Evolutionary conservation across 345 rosid genomes (phyloP).

Genomic region (Eucalyptus microcorys): DNA sequence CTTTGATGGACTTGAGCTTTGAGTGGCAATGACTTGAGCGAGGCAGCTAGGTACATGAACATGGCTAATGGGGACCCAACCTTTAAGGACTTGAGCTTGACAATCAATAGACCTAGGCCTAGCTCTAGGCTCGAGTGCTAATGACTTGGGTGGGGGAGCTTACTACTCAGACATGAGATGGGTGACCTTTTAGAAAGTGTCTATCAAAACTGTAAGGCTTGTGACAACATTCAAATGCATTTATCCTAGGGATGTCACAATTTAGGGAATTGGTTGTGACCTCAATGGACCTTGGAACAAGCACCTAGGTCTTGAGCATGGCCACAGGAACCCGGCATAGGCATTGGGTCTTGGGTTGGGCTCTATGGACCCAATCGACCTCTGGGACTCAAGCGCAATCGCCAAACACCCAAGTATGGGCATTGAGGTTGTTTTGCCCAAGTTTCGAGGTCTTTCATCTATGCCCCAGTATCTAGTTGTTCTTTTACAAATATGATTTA

Average conservation of each 20-base stretch:
- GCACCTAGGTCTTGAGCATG: not conserved
- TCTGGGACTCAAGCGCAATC: fast-evolving
- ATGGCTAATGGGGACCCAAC: not conserved
- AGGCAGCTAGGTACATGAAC: fast-evolving
- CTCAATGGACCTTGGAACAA: fast-evolving
- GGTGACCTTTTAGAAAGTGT: too few species aligned
- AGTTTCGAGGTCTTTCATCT: not conserved
- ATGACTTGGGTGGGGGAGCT: not conserved
- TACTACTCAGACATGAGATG: fast-evolving
- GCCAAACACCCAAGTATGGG: not conserved
- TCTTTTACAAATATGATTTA: not conserved
- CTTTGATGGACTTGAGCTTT: fast-evolving
- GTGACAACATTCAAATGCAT: too few species aligned
- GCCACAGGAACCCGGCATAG: fast-evolving
- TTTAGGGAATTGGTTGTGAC: fast-evolving
- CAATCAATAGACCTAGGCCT: not conserved
- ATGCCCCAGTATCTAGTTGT: fast-evolving
- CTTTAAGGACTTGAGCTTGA: fast-evolving
- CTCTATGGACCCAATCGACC: fast-evolving
- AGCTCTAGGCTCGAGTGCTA: fast-evolving
- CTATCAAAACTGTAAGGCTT: fast-evolving
- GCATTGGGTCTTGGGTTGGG: fast-evolving
- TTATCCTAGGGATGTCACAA: too few species aligned
- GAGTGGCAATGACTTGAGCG: fast-evolving
- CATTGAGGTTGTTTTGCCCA: not conserved